A percentile compares a stretch with the other conserved stretches of the same genome.
Conservation (phyloP, 2,329 filamentous ascomycete species). For the Sordariomycetes sp. region DNA sequence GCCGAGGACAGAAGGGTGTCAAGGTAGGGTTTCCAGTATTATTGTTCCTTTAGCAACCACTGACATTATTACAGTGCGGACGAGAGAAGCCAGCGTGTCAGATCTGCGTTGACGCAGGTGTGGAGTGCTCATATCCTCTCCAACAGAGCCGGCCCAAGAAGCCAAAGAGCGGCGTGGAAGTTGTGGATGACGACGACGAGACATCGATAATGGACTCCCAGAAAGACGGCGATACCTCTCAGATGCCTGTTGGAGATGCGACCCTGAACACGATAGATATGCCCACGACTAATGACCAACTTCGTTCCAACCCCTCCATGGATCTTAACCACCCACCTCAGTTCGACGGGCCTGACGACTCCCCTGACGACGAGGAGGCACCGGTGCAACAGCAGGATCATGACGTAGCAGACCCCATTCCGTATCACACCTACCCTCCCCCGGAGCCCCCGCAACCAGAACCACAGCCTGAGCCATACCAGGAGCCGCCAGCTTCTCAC, state of each 20-base stretch:
- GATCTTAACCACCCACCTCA: too few species aligned
- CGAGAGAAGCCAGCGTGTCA: slow-evolving; percentile 27
- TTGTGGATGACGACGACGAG: not conserved
- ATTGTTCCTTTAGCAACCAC: not conserved
- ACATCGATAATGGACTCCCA: not conserved
- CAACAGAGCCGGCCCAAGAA: slow-evolving; percentile 1
- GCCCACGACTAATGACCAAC: not conserved
- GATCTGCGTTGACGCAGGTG: slow-evolving; percentile 20
- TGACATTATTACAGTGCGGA: slow-evolving; percentile 21
- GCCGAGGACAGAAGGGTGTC: slow-evolving; percentile 19
- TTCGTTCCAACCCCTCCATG: too few species aligned
- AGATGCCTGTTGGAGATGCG: not conserved
- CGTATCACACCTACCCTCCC: slow-evolving; percentile 1
- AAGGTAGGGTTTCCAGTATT: slow-evolving; percentile 1
- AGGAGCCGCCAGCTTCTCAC: not conserved
- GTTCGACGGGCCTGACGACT: too few species aligned
- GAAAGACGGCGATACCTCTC: not conserved
- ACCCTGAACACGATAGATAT: not conserved
- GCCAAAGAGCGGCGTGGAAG: not conserved
- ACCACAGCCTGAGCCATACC: not conserved
- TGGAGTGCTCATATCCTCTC: slow-evolving; percentile 26
- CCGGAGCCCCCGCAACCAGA: not conserved
- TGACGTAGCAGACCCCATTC: slow-evolving; percentile 8
- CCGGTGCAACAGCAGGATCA: slow-evolving; percentile 7
- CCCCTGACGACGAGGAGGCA: too few species aligned